Percentiles rank a stretch among this genome's conserved stretches.
Evolutionary conservation across 2,329 filamentous ascomycete species (phyloP).

Genomic region (Dothistroma pini): DNA sequence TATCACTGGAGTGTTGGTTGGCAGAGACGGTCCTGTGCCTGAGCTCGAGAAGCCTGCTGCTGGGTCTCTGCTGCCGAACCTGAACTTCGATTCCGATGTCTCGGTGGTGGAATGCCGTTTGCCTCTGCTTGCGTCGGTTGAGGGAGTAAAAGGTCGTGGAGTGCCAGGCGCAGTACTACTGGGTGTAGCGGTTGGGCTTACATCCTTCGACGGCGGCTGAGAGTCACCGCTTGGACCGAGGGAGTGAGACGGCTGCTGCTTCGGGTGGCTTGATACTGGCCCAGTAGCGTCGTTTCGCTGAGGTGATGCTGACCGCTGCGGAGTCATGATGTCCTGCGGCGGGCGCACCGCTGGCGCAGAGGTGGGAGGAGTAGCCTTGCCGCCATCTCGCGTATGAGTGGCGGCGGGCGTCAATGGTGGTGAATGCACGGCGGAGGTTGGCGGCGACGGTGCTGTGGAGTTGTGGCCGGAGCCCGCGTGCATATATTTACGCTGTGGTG

Average conservation of each 20-base stretch:
- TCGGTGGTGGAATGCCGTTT: constrained; percentile 64
- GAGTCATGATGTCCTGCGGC: constrained; percentile 58
- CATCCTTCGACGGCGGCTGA: constrained; percentile 52
- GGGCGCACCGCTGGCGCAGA: constrained; percentile 34
- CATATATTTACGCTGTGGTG: constrained; percentile 39
- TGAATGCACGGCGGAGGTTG: constrained; percentile 70
- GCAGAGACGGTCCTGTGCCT: constrained; percentile 39
- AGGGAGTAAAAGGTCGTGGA: constrained; percentile 57
- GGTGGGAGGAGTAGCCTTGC: constrained; percentile 27
- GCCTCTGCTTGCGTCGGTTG: constrained; percentile 71
- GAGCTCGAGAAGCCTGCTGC: constrained; percentile 47
- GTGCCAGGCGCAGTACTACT: constrained; percentile 51
- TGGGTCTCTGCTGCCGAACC: constrained; percentile 74
- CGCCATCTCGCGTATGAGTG: constrained; percentile 58
- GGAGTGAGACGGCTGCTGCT: constrained; percentile 52
- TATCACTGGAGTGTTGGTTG: constrained; percentile 28
- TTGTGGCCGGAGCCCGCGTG: constrained; percentile 45
- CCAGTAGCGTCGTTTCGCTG: constrained; percentile 30
- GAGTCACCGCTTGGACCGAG: constrained; percentile 56
- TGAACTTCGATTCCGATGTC: constrained; percentile 63
- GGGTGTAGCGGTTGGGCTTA: constrained; percentile 60
- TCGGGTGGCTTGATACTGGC: constrained; percentile 44
- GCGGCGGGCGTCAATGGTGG: constrained; percentile 85
- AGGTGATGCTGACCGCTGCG: constrained; percentile 49
- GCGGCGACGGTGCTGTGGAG: constrained; percentile 62